These are phyloP conservation scores for Chaetomiaceae sp. DNA, from an alignment of 2,329 filamentous ascomycete species.

Conservation along the genomic window DNA sequence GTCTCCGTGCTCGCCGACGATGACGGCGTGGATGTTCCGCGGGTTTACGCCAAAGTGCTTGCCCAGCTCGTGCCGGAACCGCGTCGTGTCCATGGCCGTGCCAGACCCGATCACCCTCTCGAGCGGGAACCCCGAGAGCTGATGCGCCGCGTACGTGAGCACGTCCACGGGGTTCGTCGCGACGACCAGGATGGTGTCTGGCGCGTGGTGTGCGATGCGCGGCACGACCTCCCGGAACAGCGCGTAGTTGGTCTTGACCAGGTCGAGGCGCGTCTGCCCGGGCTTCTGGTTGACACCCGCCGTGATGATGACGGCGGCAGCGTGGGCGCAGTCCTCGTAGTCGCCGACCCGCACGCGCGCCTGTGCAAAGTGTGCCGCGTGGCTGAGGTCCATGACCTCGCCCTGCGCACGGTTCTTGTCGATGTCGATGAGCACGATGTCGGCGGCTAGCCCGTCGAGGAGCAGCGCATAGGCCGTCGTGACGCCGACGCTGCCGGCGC, in stretches of 20 bases:
- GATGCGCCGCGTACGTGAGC: slow-evolving; percentile 28
- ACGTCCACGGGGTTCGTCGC: slow-evolving; percentile 33
- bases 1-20: slow-evolving; percentile 33
- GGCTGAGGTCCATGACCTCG: slow-evolving; percentile 30
- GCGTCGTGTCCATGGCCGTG: slow-evolving; percentile 31
- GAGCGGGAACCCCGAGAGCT: slow-evolving; percentile 29
- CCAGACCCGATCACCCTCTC: slow-evolving; percentile 31
- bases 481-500: slow-evolving; percentile 30
- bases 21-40: slow-evolving; percentile 30
- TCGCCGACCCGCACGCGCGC: slow-evolving; percentile 27
- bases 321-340: slow-evolving; percentile 28
- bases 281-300: slow-evolving; percentile 33
- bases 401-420: slow-evolving; percentile 29
- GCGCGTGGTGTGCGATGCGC: slow-evolving; percentile 27
- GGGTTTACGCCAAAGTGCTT: slow-evolving; percentile 27
- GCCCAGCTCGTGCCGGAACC: slow-evolving; percentile 29
- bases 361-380: slow-evolving; percentile 31
- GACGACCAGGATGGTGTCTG: slow-evolving; percentile 30
- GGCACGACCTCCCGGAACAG: slow-evolving; percentile 29
- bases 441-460: slow-evolving; percentile 28
- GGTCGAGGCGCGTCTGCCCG: slow-evolving; percentile 31
- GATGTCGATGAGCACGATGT: slow-evolving; percentile 32
- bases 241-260: slow-evolving; percentile 30
- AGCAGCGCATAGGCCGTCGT: slow-evolving; percentile 31
- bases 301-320: slow-evolving; percentile 31